Percentiles rank a stretch among this genome's conserved stretches.
Evolutionary conservation across 2,329 filamentous ascomycete species (phyloP).

Genomic region (Moelleriella libera): DNA sequence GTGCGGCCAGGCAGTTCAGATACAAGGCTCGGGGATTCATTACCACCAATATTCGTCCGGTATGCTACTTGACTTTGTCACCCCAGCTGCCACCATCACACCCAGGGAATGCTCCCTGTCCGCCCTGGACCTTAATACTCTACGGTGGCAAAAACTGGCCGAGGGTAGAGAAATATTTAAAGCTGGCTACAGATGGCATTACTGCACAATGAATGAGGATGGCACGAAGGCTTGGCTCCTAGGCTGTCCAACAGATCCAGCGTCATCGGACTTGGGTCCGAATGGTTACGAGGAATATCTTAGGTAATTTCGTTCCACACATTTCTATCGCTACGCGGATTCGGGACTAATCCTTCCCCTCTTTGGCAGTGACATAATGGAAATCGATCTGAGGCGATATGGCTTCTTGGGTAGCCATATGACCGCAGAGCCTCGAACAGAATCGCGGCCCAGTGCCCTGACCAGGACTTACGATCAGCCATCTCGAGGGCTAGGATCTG

Average conservation of each 20-base stretch:
- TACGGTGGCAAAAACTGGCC: slow-evolving; percentile 90
- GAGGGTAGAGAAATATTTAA: slow-evolving; percentile 92
- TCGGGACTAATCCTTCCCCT: background rate
- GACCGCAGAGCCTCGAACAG: slow-evolving; percentile 35
- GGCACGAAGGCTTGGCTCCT: slow-evolving; percentile 94
- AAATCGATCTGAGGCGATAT: slow-evolving; percentile 83
- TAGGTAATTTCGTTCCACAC: slow-evolving; percentile 24
- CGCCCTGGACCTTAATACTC: slow-evolving; percentile 68
- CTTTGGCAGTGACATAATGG: slow-evolving; percentile 62
- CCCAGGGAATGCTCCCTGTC: slow-evolving; percentile 83
- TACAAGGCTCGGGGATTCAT: slow-evolving; percentile 81
- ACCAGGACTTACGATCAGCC: slow-evolving; percentile 34
- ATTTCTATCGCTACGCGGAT: background rate
- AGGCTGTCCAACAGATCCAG: slow-evolving; percentile 70
- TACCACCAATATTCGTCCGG: slow-evolving; percentile 93
- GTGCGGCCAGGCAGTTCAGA: slow-evolving; percentile 65
- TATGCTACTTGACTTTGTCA: slow-evolving; percentile 85
- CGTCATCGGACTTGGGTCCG: slow-evolving; percentile 48
- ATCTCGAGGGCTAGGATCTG: slow-evolving; percentile 61
- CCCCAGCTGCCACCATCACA: slow-evolving; percentile 75
- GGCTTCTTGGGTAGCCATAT: slow-evolving; percentile 76
- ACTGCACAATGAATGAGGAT: slow-evolving; percentile 89
- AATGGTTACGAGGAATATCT: slow-evolving; percentile 79
- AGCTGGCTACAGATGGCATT: slow-evolving; percentile 90
- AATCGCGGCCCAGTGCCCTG: slow-evolving; percentile 34